Conservation (phyloP, 208 protist genomes). For the Novymonas esmeraldas region DNA sequence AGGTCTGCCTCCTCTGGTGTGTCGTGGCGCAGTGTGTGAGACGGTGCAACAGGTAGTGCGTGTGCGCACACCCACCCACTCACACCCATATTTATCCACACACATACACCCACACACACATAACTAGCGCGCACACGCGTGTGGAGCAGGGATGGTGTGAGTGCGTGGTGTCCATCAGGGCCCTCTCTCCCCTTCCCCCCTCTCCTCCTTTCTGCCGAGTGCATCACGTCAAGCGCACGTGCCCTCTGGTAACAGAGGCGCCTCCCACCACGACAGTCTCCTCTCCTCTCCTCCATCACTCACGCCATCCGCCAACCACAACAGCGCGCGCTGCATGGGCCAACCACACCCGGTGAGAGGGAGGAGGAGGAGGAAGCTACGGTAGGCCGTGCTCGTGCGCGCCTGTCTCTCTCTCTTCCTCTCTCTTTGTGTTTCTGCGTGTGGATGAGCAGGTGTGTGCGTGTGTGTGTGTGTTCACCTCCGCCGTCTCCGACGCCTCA, state of each 20-base stretch:
- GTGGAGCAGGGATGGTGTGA: background rate
- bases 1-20: no score
- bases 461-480: no score
- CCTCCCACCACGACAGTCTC: no score
- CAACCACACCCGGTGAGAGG: background rate
- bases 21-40: no score
- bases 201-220: background rate
- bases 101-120: background rate
- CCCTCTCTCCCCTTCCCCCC: background rate
- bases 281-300: no score
- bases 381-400: no score
- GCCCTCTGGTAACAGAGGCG: slow-evolving; percentile 10
- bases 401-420: background rate
- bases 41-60: no score
- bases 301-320: no score
- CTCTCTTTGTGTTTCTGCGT: background rate
- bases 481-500: background rate
- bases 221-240: background rate
- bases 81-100: no score
- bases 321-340: no score
- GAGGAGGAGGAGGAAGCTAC: background rate
- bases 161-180: no score
- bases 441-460: background rate
- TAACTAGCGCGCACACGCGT: background rate
- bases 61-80: no score